Evolutionary conservation across 2,329 filamentous ascomycete species (phyloP).

Genomic region (Leptographium wingfieldii): DNA sequence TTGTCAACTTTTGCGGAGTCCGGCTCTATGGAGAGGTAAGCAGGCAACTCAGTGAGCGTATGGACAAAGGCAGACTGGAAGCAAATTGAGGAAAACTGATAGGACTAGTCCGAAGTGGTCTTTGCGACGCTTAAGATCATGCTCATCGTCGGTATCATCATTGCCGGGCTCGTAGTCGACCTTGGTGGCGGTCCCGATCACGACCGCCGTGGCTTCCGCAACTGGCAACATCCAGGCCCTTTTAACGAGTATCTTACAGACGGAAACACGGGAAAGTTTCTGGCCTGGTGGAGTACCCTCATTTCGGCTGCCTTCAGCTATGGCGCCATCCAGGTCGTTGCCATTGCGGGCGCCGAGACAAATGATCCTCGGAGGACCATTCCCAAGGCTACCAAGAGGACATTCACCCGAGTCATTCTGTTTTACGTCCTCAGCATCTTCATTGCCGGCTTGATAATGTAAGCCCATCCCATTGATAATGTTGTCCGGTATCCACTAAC

Average conservation of each 20-base stretch:
- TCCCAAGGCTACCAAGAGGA: too few species aligned
- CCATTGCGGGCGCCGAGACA: too few species aligned
- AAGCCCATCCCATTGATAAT: too few species aligned
- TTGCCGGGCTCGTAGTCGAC: slow-evolving; percentile 47
- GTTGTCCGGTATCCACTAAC: too few species aligned
- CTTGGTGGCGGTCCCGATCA: slow-evolving; percentile 41
- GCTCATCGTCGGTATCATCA: slow-evolving; percentile 37
- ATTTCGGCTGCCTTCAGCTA: slow-evolving; percentile 14
- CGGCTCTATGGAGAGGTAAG: slow-evolving; percentile 6
- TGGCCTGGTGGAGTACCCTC: slow-evolving; percentile 28
- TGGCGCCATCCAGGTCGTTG: too few species aligned
- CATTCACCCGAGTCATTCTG: slow-evolving; percentile 1
- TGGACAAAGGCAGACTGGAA: not conserved
- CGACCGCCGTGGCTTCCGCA: slow-evolving; percentile 42
- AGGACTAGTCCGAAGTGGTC: too few species aligned
- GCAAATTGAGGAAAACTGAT: slow-evolving; percentile 2
- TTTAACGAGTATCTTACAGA: slow-evolving; percentile 25
- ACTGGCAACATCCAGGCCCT: slow-evolving; percentile 40
- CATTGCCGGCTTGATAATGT: slow-evolving; percentile 16
- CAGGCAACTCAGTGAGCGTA: too few species aligned
- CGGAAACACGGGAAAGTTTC: slow-evolving; percentile 26
- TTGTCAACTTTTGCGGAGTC: slow-evolving; percentile 22
- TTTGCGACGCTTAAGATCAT: slow-evolving; percentile 27
- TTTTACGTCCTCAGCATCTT: slow-evolving; percentile 20
- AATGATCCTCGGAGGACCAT: too few species aligned